Percentiles rank a stretch among this genome's conserved stretches.
Evolutionary conservation across 1,284 basidiomycete species (phyloP).

Genomic region (Laetiporus sulphureus): DNA sequence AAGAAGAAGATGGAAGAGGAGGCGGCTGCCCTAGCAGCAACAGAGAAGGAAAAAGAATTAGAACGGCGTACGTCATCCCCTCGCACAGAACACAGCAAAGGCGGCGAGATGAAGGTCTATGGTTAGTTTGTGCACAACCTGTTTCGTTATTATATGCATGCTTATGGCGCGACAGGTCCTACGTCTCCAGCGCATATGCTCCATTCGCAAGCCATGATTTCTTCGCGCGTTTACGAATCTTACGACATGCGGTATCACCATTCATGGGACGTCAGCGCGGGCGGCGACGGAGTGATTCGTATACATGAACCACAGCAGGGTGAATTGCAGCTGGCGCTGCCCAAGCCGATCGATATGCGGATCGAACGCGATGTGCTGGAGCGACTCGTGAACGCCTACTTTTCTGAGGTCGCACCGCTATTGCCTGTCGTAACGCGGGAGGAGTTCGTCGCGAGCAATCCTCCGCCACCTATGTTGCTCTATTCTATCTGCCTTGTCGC

Average conservation of each 20-base stretch:
- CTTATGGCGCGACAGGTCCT: slow-evolving; percentile 55
- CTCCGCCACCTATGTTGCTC: slow-evolving; percentile 75
- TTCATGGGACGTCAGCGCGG: slow-evolving; percentile 75
- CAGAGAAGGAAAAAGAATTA: slow-evolving; percentile 36
- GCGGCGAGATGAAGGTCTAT: slow-evolving; percentile 46
- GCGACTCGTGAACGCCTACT: slow-evolving; percentile 86
- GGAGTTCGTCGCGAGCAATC: slow-evolving; percentile 76
- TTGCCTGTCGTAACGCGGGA: slow-evolving; percentile 83
- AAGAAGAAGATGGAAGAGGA: slow-evolving; percentile 83
- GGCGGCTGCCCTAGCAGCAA: slow-evolving; percentile 27
- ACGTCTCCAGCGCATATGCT: slow-evolving; percentile 83
- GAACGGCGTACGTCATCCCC: slow-evolving; percentile 27
- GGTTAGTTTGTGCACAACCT: slow-evolving; percentile 36
- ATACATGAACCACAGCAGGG: slow-evolving; percentile 62
- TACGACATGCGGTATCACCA: slow-evolving; percentile 85
- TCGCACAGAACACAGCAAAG: slow-evolving; percentile 19
- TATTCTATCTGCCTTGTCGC: slow-evolving; percentile 93
- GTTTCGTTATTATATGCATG: slow-evolving; percentile 15
- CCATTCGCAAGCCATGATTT: slow-evolving; percentile 83
- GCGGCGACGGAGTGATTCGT: slow-evolving; percentile 84
- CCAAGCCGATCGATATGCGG: slow-evolving; percentile 59
- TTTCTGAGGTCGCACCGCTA: slow-evolving; percentile 77
- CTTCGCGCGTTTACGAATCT: slow-evolving; percentile 75
- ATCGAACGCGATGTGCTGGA: slow-evolving; percentile 79
- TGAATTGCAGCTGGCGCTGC: slow-evolving; percentile 44